Evolutionary conservation across 192 early-diverging fungal species (phyloP).

Genomic region (Coemansia sp.): DNA sequence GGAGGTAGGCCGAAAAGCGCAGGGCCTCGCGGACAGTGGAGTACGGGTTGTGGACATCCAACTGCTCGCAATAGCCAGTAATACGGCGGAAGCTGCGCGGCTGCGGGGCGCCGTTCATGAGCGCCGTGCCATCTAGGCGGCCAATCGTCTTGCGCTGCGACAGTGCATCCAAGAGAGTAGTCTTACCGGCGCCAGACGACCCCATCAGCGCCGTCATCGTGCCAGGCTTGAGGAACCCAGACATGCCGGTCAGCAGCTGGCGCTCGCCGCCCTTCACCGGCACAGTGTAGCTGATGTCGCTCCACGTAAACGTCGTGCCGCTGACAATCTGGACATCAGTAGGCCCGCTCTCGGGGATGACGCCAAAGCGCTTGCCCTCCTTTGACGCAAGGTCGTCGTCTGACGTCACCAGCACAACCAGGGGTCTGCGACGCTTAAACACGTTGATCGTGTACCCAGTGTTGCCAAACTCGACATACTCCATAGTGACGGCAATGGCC

Average conservation of each 20-base stretch:
- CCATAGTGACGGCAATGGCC: constrained; percentile 51
- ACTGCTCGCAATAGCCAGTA: constrained; percentile 83
- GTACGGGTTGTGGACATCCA: constrained; percentile 73
- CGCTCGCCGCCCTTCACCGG: constrained; percentile 55
- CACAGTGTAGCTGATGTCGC: constrained; percentile 59
- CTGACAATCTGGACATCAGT: constrained; percentile 50
- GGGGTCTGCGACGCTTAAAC: constrained; percentile 46
- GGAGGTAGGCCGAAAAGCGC: constrained; percentile 64
- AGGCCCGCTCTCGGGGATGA: constrained; percentile 17
- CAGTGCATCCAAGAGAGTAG: constrained; percentile 71
- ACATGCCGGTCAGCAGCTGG: constrained; percentile 63
- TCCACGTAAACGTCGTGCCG: constrained; percentile 66
- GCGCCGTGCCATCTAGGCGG: constrained; percentile 62
- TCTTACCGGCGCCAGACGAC: constrained; percentile 66
- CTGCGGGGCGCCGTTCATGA: constrained; percentile 61
- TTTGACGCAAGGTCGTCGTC: constrained; percentile 18
- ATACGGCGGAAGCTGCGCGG: constrained; percentile 63
- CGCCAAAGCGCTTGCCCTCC: constrained; percentile 10
- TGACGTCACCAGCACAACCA: constrained; percentile 13
- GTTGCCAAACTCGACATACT: constrained; percentile 62
- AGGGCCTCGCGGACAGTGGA: constrained; percentile 68
- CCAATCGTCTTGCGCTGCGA: constrained; percentile 76
- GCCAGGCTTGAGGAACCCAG: constrained; percentile 72
- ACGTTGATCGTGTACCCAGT: constrained; percentile 56
- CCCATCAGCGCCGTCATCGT: constrained; percentile 84